Percentiles rank a stretch among this genome's conserved stretches.
These are phyloP conservation scores for Metschnikowia gelsemii DNA, from an alignment of 805 yeast species.

Conservation along the genomic window DNA sequence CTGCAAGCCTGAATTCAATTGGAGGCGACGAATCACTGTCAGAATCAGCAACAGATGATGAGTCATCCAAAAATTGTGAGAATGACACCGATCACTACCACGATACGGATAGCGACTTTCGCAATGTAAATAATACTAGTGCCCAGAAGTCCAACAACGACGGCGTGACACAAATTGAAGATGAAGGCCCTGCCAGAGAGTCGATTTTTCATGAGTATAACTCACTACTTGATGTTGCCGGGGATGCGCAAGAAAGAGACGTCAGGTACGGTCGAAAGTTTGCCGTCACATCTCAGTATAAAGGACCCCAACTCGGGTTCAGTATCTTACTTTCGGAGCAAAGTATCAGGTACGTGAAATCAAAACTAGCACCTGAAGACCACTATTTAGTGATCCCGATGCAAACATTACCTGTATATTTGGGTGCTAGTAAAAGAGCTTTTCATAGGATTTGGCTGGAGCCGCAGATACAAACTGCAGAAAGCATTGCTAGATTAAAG, in stretches of 20 bases:
- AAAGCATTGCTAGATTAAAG: slow-evolving; percentile 11
- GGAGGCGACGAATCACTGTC: background rate
- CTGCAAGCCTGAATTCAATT: background rate
- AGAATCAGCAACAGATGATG: slow-evolving; percentile 1
- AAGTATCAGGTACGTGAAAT: slow-evolving; percentile 12
- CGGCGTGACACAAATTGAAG: too few relatives aligned
- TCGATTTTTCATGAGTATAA: slow-evolving; percentile 15
- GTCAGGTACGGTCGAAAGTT: slow-evolving; percentile 3
- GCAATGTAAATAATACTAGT: too few relatives aligned
- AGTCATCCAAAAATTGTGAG: background rate
- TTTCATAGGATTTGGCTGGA: slow-evolving; percentile 15
- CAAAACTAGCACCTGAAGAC: slow-evolving; percentile 9
- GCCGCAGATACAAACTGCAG: slow-evolving; percentile 14
- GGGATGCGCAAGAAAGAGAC: slow-evolving; percentile 2
- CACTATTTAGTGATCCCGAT: slow-evolving; percentile 16
- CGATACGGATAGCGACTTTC: background rate
- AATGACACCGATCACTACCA: background rate
- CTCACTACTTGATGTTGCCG: slow-evolving; percentile 8
- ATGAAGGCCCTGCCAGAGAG: too few relatives aligned
- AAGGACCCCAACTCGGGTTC: slow-evolving; percentile 18
- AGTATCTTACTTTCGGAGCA: slow-evolving; percentile 13
- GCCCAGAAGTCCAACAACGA: too few relatives aligned
- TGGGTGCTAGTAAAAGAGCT: slow-evolving; percentile 18
- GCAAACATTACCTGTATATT: slow-evolving; percentile 21
- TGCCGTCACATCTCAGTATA: slow-evolving; percentile 9